Evolutionary conservation across 2,329 filamentous ascomycete species (phyloP).

Genomic region (Dendryphion nanum): DNA sequence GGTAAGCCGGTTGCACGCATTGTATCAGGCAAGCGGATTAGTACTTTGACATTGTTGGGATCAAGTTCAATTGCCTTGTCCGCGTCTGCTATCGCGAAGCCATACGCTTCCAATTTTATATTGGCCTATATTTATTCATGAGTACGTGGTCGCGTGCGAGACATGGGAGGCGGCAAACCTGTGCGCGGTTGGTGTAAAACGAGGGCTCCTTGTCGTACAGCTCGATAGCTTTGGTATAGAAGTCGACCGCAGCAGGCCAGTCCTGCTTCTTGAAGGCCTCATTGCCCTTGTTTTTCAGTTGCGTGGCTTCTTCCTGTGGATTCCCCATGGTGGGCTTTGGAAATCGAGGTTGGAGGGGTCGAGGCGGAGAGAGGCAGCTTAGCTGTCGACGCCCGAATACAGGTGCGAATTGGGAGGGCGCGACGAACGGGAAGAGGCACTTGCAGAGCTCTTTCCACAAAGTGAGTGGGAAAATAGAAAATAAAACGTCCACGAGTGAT

Average conservation of each 20-base stretch:
- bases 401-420: too few species aligned
- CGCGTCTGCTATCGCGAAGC: slow-evolving; percentile 87
- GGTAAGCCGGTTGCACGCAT: not conserved
- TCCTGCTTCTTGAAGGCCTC: slow-evolving; percentile 86
- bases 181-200: slow-evolving; percentile 91
- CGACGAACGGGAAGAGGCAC: too few species aligned
- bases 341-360: not conserved
- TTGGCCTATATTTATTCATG: slow-evolving; percentile 62
- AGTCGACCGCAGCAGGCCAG: slow-evolving; percentile 77
- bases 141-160: slow-evolving; percentile 23
- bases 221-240: slow-evolving; percentile 85
- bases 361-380: too few species aligned
- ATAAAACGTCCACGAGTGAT: too few species aligned
- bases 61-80: slow-evolving; percentile 90
- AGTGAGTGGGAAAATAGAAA: too few species aligned
- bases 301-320: slow-evolving; percentile 67
- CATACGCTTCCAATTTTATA: slow-evolving; percentile 93
- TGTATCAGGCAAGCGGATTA: not conserved
- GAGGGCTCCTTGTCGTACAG: slow-evolving; percentile 79
- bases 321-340: slow-evolving; percentile 29
- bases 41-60: slow-evolving; percentile 81
- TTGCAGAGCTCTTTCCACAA: too few species aligned
- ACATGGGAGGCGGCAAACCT: slow-evolving; percentile 58
- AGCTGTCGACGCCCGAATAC: too few species aligned
- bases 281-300: slow-evolving; percentile 92